Percentiles rank a stretch among this genome's conserved stretches.
Evolutionary conservation across 2,329 filamentous ascomycete genomes (phyloP).

Genomic region (Colletotrichum caudatum): DNA sequence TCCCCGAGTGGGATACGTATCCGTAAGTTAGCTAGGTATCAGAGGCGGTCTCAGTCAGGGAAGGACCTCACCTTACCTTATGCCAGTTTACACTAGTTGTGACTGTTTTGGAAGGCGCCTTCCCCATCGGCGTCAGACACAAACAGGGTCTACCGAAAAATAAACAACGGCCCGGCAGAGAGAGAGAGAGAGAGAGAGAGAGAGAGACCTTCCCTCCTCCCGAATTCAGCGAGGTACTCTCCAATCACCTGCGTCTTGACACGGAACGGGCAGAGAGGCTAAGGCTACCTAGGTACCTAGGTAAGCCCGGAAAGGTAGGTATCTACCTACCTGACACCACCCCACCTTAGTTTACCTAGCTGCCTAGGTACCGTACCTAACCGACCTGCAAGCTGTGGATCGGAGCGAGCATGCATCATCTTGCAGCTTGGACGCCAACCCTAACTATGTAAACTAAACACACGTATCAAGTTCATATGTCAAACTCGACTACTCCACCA

Average conservation of each 20-base stretch:
- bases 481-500: background rate
- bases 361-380: no score
- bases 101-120: background rate
- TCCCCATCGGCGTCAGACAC: background rate
- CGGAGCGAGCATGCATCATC: background rate
- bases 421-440: background rate
- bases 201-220: background rate
- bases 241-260: background rate
- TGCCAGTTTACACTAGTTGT: no score
- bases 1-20: background rate
- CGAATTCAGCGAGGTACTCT: conserved; percentile 10
- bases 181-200: no score
- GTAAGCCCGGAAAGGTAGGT: no score
- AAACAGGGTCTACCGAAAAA: background rate
- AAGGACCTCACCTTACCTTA: background rate
- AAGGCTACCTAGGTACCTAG: background rate
- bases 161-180: background rate
- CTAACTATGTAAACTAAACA: background rate
- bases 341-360: no score
- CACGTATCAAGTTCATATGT: background rate
- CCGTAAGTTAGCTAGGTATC: background rate
- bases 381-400: background rate
- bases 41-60: no score
- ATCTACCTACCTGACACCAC: no score
- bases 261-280: conserved; percentile 4